Conservation (phyloP, 1,284 basidiomycete species). For the Naganishia sp. region DNA sequence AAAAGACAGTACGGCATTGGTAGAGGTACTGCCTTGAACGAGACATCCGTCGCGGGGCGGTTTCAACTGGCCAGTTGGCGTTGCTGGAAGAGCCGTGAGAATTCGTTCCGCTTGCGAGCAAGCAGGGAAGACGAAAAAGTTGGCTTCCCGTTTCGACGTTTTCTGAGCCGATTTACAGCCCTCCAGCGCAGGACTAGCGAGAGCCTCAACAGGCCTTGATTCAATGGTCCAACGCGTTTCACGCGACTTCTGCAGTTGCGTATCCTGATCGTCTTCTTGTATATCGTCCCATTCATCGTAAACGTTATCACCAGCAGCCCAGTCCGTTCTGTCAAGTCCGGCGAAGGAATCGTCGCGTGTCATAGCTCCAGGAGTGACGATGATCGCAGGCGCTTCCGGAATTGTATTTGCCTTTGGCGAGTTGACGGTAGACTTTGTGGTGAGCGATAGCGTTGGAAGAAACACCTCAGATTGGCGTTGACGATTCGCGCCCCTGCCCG, state of each 20-base stretch:
- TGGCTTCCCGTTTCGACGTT: too few species aligned
- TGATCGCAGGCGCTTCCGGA: constrained; percentile 2
- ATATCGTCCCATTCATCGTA: neutral
- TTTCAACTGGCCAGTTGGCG: too few species aligned
- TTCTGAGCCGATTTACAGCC: too few species aligned
- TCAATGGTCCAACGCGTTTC: neutral
- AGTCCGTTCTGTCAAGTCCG: constrained; percentile 6
- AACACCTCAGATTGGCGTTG: constrained; percentile 13
- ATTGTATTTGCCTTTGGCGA: constrained; percentile 14
- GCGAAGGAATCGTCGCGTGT: neutral
- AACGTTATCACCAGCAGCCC: neutral
- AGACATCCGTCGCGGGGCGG: too few species aligned
- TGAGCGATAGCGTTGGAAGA: constrained; percentile 1
- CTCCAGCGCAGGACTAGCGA: too few species aligned
- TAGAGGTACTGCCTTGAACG: too few species aligned
- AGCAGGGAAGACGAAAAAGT: too few species aligned
- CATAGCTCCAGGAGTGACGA: neutral
- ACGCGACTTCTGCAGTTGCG: constrained; percentile 17
- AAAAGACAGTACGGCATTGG: too few species aligned
- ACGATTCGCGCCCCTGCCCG: constrained; percentile 17
- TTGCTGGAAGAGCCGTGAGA: too few species aligned
- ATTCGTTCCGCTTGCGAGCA: too few species aligned
- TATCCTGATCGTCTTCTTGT: constrained; percentile 16
- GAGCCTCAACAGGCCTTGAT: neutral
- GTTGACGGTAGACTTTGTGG: constrained; percentile 12